Conservation (phyloP, 176 grass and related monocot species). For the Ensete glaucum region DNA sequence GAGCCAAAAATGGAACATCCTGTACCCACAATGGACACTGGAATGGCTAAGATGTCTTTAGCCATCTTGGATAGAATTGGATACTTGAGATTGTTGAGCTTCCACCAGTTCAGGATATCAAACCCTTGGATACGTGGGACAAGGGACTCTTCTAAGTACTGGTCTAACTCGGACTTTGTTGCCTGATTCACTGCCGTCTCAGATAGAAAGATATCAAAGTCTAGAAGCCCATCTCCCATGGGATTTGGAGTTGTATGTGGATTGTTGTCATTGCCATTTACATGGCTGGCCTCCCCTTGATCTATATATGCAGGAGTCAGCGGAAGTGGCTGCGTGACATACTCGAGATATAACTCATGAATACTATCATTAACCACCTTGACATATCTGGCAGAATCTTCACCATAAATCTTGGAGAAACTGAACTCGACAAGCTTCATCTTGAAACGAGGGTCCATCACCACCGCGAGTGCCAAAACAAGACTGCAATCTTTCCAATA, state of each 20-base stretch:
- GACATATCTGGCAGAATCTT: conserved; percentile 3
- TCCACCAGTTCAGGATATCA: conserved; percentile 18
- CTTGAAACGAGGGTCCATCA: conserved; percentile 18
- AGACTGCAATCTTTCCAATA: conserved; percentile 16
- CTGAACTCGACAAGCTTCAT: conserved; percentile 15
- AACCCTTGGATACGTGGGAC: background rate
- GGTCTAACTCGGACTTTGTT: conserved; percentile 2
- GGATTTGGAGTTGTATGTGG: background rate
- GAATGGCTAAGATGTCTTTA: conserved; percentile 7
- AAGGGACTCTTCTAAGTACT: conserved; percentile 5
- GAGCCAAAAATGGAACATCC: conserved; percentile 3
- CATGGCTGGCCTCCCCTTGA: conserved; percentile 1
- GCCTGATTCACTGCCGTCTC: background rate
- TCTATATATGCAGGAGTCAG: background rate
- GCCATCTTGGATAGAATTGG: conserved; percentile 14
- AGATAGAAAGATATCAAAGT: conserved; percentile 5
- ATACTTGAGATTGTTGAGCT: conserved; percentile 9
- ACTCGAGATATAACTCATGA: conserved; percentile 7
- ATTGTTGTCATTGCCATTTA: background rate
- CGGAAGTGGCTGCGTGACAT: background rate
- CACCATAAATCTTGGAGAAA: conserved; percentile 9
- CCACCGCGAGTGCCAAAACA: conserved; percentile 11
- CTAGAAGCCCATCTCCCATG: background rate
- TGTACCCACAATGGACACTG: conserved; percentile 1
- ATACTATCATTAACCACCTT: conserved; percentile 10